Percentiles rank a stretch among this genome's conserved stretches.
phyloP scores from a whole-genome alignment of 2,329 filamentous ascomycete species.

The Hysterium pulicare region DNA sequence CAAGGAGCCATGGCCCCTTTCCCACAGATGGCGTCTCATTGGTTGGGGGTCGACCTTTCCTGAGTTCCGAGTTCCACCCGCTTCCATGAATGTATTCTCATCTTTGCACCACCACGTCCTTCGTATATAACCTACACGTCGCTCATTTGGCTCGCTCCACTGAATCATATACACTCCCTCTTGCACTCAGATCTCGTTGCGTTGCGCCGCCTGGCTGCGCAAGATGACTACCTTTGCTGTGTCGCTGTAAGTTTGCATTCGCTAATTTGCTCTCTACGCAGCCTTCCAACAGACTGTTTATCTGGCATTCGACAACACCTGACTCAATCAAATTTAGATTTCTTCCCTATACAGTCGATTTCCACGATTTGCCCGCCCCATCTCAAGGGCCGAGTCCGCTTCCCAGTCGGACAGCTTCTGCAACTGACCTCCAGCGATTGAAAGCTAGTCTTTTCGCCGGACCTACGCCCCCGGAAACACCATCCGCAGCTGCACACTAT shows the following conservation, averaged over 20 bases:
- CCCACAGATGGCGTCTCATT: too few relatives aligned
- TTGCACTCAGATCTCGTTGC: too few relatives aligned
- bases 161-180: too few relatives aligned
- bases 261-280: too few relatives aligned
- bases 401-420: slow-evolving; percentile 44
- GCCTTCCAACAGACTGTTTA: not conserved
- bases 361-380: slow-evolving; percentile 59
- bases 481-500: slow-evolving; percentile 34
- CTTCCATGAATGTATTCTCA: too few relatives aligned
- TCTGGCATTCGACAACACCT: not conserved
- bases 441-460: slow-evolving; percentile 40
- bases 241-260: slow-evolving; percentile 59
- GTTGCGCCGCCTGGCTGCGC: too few relatives aligned
- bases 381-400: slow-evolving; percentile 19
- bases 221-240: slow-evolving; percentile 60
- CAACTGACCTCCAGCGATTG: slow-evolving; percentile 26
- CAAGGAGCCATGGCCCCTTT: too few relatives aligned
- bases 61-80: too few relatives aligned
- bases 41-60: too few relatives aligned
- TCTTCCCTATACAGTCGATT: slow-evolving; percentile 87
- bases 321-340: slow-evolving; percentile 58
- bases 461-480: slow-evolving; percentile 41
- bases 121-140: too few relatives aligned
- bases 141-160: too few relatives aligned
- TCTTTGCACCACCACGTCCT: too few relatives aligned